Conservation (phyloP, 352 stramenopile species). For the Albugo candida region DNA sequence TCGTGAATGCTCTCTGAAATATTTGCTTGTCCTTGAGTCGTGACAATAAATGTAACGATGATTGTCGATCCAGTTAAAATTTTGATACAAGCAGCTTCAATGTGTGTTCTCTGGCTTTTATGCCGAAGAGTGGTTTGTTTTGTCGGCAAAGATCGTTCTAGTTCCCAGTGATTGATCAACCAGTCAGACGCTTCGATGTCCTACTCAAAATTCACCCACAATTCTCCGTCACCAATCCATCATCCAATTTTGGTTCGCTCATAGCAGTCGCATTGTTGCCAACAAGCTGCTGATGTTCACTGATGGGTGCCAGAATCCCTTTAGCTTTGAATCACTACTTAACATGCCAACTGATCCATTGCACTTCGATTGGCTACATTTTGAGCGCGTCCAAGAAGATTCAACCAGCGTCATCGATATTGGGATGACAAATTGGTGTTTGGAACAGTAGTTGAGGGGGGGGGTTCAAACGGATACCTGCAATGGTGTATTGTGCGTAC, state of each 20-base stretch:
- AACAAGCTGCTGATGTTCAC: slow-evolving; percentile 83
- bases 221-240: slow-evolving; percentile 81
- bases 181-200: too few relatives aligned
- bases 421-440: slow-evolving; percentile 71
- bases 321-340: background rate
- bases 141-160: too few relatives aligned
- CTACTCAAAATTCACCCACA: too few relatives aligned
- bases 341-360: background rate
- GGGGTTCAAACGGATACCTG: slow-evolving; percentile 71
- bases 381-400: slow-evolving; percentile 86
- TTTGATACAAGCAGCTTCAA: too few relatives aligned
- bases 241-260: slow-evolving; percentile 78
- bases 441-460: slow-evolving; percentile 57
- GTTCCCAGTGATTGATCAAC: too few relatives aligned
- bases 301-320: slow-evolving; percentile 81
- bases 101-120: too few relatives aligned
- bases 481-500: too few relatives aligned
- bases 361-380: slow-evolving; percentile 75
- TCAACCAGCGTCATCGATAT: slow-evolving; percentile 68
- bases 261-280: slow-evolving; percentile 82
- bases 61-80: too few relatives aligned
- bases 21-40: too few relatives aligned
- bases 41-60: too few relatives aligned
- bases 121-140: too few relatives aligned
- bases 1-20: too few relatives aligned